Conservation (phyloP, 2,329 filamentous ascomycete genomes). For the Chaetomium olivaceum region DNA sequence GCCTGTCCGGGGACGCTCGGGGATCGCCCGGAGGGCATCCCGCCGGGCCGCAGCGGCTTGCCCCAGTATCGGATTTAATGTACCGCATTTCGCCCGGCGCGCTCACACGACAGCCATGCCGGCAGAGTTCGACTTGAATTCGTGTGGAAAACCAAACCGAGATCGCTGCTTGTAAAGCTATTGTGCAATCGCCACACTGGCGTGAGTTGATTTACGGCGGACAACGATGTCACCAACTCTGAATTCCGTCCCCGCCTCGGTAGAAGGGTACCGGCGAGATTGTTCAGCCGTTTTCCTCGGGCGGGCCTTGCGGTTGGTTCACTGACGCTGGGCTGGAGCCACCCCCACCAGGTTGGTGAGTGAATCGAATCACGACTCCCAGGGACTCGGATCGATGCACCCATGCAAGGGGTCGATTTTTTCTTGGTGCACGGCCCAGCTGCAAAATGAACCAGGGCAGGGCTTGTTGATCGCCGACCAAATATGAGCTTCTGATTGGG, state of each 20-base stretch:
- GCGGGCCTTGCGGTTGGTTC: background rate
- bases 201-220: background rate
- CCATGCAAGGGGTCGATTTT: conserved; percentile 20
- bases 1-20: conserved; percentile 18
- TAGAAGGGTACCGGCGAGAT: background rate
- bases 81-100: background rate
- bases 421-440: background rate
- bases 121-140: background rate
- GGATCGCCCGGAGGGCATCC: conserved; percentile 22
- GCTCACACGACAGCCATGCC: background rate
- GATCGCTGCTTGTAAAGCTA: background rate
- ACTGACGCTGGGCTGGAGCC: background rate
- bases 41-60: conserved; percentile 23
- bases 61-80: background rate
- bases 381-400: conserved; percentile 16
- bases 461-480: background rate
- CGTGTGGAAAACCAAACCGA: background rate
- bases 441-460: background rate
- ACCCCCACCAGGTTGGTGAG: background rate
- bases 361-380: background rate
- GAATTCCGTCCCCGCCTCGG: background rate
- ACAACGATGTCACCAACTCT: background rate
- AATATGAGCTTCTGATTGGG: conserved; percentile 1
- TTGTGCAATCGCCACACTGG: background rate
- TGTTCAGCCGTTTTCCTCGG: conserved; percentile 6